Base-by-base conservation (phyloP, 345 rosid genomes). In the Adansonia digitata region DNA sequence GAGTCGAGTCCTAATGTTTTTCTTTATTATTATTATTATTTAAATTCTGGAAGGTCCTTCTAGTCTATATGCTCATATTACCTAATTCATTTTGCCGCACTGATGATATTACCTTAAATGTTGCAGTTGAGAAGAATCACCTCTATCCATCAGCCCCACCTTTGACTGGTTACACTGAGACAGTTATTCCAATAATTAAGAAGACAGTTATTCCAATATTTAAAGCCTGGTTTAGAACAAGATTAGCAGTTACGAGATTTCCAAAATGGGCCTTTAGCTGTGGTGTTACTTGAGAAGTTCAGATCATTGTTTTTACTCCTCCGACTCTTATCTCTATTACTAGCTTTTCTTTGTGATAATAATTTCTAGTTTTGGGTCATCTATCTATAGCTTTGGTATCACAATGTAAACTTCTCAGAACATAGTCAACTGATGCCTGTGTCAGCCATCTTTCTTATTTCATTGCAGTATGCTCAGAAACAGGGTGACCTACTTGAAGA, bases 111-210 rank as follows among this genome's bases (percentile, higher is more conserved):
- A 63, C 71, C n/a, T 77, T 31, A 78, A n/a, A 70, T 75, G 45
- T 75, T 85, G 82, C 97, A 93, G 99, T 93, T 80, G 94, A 91
- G 81, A 90, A 88, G 85, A 84, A 77, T 64, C 80, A 86, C 83
- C 83, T 95, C 49, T 88, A 87, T 79, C 98, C 97, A 53, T 67
- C 91, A 52, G 81, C 91, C 85, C 96, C 99, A 79, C 98, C 99
- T 82, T 81, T 95, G 82, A 92, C 99, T 86, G 94, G 99, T 53
- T 88, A 89, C 75, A 80, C 88, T 18, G 97, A 91, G 72, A 75
- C 83, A 62, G 84, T 79, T 73, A 83, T 92, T 76, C 91, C 88
- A 60, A 77, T 85, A 69, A 86, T 83, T 77, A 89, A 79, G 86
- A 89, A 88, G 79, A 68, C 81, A 29, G 82, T 82, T 69, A 72